Percentiles rank a stretch among this genome's conserved stretches.
Conservation (phyloP, 2,329 filamentous ascomycete genomes). For the Phyllosticta ampelicida region DNA sequence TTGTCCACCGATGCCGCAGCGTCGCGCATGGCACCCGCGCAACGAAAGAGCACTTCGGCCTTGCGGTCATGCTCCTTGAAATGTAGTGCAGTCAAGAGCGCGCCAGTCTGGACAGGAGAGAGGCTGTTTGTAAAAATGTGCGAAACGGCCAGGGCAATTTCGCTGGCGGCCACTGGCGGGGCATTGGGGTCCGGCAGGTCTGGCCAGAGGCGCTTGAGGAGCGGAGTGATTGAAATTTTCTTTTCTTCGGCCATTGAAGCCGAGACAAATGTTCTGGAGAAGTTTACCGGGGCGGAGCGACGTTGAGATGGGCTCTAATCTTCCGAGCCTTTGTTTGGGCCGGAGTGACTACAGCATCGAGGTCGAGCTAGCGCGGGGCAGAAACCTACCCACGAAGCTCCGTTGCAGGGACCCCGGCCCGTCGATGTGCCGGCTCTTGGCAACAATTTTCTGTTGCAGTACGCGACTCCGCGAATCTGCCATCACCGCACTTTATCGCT, state of each 20-base stretch:
- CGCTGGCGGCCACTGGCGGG: constrained; percentile 52
- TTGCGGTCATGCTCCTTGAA: constrained; percentile 79
- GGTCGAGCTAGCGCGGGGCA: constrained; percentile 4
- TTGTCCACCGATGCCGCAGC: constrained; percentile 65
- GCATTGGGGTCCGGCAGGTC: constrained; percentile 34
- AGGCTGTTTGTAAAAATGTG: constrained; percentile 86
- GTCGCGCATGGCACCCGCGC: constrained; percentile 71
- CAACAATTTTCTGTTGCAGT: constrained; percentile 9
- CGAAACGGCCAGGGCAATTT: constrained; percentile 83
- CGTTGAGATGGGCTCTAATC: not conserved
- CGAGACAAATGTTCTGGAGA: constrained; percentile 4
- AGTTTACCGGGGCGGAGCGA: not conserved
- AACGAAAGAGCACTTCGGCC: constrained; percentile 76
- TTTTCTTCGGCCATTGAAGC: constrained; percentile 16
- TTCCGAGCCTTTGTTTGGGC: not conserved
- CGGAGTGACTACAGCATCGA: not conserved
- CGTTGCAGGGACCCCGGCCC: not conserved
- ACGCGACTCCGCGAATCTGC: not conserved
- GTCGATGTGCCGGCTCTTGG: constrained; percentile 8
- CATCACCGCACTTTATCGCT: not conserved
- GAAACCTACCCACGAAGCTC: not conserved
- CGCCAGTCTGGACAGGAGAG: constrained; percentile 77
- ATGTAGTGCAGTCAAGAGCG: constrained; percentile 81
- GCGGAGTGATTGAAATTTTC: constrained; percentile 51
- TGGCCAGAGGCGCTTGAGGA: constrained; percentile 64